Evolutionary conservation across 768 basidiomycete species (phyloP), one percentile per base, ranked within the genome.

Genomic region (Boletus pseudo-olivaceus): DNA sequence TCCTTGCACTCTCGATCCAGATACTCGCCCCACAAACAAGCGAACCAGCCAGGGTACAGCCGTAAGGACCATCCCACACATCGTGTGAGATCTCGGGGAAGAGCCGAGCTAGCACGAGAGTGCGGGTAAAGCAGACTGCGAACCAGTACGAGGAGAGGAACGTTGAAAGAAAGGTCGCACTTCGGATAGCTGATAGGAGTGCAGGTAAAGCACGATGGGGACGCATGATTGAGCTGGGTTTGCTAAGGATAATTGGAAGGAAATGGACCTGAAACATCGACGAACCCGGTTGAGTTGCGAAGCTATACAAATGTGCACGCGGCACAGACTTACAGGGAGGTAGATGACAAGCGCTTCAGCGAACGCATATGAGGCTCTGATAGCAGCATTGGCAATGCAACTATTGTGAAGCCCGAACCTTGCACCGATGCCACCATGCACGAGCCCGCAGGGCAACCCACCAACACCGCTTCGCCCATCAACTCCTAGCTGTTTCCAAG

Each of bases 61-160:
- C 90, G 53, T 76, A 78, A 1, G 90, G 85, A 0, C 90, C 87
- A 62, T 92, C 90, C 82, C 87, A 89, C 55, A 87, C 81, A 53
- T 92, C 80, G 59, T 92, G 87, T 15, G 89, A 85, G 45, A 92
- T 75, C 35, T 66, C 72, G 0, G 87, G 87, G 37, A 91, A 76
- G 8, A 84, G 62, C 26, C 80, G 81, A 2, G 88, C 87, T 14
- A 87, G 66, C 6, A 82, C 72, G 6, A 87, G 72, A 3, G 89
- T 84, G 44, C 90, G 82, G 10, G 83, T 82, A 33, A 83, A 66
- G 67, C 90, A 92, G 14, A 90, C 82, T 6, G 81, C 63, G 48
- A 80, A 80, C 84, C 86, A 92, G 64, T 81, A 87, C 4, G 84
- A 78, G 0, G 84, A 77, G 40, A 91, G 76, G 60, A 92, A 92